Evolutionary conservation across 2,329 filamentous ascomycete species (phyloP).

Genomic region (Thelonectria olida): DNA sequence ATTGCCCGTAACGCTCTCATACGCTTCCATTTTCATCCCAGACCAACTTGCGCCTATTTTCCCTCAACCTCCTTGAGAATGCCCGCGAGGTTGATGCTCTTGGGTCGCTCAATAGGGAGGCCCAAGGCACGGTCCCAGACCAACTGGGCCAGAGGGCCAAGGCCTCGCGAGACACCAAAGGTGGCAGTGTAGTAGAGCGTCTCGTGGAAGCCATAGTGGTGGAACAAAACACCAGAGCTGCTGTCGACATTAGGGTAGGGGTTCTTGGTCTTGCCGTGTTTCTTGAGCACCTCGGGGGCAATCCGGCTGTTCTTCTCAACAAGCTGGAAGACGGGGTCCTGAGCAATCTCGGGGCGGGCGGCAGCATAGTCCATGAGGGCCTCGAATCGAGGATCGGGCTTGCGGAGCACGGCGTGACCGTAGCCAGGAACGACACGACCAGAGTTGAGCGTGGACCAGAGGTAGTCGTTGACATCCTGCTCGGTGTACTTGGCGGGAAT

Average conservation of each 20-base stretch:
- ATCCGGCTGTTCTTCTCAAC: slow-evolving; percentile 94
- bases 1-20: slow-evolving; percentile 9
- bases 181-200: slow-evolving; percentile 91
- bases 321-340: slow-evolving; percentile 90
- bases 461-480: slow-evolving; percentile 85
- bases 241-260: slow-evolving; percentile 98
- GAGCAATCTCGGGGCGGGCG: slow-evolving; percentile 82
- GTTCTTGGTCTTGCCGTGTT: slow-evolving; percentile 99
- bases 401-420: slow-evolving; percentile 93
- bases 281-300: slow-evolving; percentile 86
- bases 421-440: slow-evolving; percentile 95
- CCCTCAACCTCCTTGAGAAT: slow-evolving; percentile 74
- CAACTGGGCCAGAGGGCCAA: slow-evolving; percentile 92
- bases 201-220: slow-evolving; percentile 98
- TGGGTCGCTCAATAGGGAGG: slow-evolving; percentile 94
- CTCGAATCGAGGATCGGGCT: slow-evolving; percentile 96
- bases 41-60: slow-evolving; percentile 41
- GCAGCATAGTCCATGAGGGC: slow-evolving; percentile 96
- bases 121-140: slow-evolving; percentile 96
- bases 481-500: slow-evolving; percentile 83
- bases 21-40: slow-evolving; percentile 18
- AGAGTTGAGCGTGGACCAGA: slow-evolving; percentile 92
- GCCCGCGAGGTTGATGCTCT: slow-evolving; percentile 94
- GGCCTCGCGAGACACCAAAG: slow-evolving; percentile 73
- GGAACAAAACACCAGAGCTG: slow-evolving; percentile 91